phyloP scores from a whole-genome alignment of 2,329 filamentous ascomycete species.

The Fusarium neocosmosporiellum region DNA sequence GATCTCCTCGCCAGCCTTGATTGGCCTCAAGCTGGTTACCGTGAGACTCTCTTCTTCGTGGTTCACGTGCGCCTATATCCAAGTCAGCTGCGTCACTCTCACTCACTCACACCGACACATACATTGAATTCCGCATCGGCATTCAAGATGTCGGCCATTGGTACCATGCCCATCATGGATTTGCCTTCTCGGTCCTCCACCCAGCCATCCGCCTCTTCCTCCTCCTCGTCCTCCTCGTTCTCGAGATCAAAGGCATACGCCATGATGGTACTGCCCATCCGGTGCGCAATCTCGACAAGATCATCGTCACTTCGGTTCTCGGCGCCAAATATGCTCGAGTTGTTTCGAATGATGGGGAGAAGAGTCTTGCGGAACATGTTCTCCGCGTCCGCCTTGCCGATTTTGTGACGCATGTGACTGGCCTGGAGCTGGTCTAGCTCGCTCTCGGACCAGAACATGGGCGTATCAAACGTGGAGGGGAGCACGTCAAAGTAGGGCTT shows the following conservation, averaged over 20 bases:
- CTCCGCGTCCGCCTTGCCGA: conserved; percentile 80
- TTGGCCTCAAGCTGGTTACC: conserved; percentile 77
- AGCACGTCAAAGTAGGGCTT: conserved; percentile 82
- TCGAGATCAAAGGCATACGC: conserved; percentile 90
- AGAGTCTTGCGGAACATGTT: conserved; percentile 70
- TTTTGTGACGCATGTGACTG: conserved; percentile 79
- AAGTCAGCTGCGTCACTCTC: conserved; percentile 17
- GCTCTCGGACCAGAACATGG: conserved; percentile 86
- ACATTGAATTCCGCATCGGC: conserved; percentile 90
- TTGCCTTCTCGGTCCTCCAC: conserved; percentile 70
- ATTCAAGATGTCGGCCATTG: conserved; percentile 90
- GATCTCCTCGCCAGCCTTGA: conserved; percentile 79
- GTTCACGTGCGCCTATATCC: conserved; percentile 62
- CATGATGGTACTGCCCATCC: conserved; percentile 91
- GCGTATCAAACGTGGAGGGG: conserved; percentile 78
- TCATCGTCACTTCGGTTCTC: conserved; percentile 54
- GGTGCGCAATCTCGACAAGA: conserved; percentile 70
- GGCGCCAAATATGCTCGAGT: conserved; percentile 58
- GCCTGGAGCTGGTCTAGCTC: conserved; percentile 81
- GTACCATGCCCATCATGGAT: conserved; percentile 84
- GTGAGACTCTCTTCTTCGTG: conserved; percentile 68
- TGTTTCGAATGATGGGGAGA: conserved; percentile 61
- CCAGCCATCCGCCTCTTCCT: conserved; percentile 72
- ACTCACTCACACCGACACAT: conserved; percentile 37
- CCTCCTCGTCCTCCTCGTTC: conserved; percentile 64